Evolutionary conservation across 1,284 basidiomycete species (phyloP), one percentile per base, ranked within the genome.

Genomic region (Amylostereum areolatum): DNA sequence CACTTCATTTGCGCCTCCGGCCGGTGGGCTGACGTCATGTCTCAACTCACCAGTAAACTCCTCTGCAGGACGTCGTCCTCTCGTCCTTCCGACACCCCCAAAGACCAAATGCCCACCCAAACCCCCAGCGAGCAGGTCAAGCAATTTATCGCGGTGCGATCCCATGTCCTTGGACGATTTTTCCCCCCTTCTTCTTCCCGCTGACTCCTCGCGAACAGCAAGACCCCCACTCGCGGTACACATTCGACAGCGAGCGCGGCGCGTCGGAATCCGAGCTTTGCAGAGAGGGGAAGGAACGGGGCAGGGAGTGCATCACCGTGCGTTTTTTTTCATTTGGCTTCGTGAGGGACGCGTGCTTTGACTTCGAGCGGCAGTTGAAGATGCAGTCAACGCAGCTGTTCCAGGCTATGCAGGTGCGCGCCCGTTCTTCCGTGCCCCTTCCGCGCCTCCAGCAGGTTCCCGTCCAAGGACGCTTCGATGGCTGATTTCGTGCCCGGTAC

Each of bases 351-450:
- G 42, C 27, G 29, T 49, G 18, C 44, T 18, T 37, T 27, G 24
- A 5, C n/a, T 29, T 12, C 27, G 29, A 37, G 24, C 46, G 30
- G 45, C 59, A 90, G 86, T 62, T 88, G 52, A 75, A 77, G 60
- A 80, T 89, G 80, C 74, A 81, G 49, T 81, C 83, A 27, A 85
- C 76, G 56, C 69, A 73, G 46, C 62, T 90, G 49, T 89, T 91
- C 66, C 73, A 80, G 64, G 80, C 83, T 49, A 90, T 92, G 87
- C 88, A 89, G 77, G 81, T 81, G 55, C 47, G 74, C 62, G 3
- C 49, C 18, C 12, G 6, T 61, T 29, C 53, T 56, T 50, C 45
- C 49, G 56, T 46, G 53, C 42, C 31, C 10, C 47, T 47, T 48
- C 18, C 18, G 18, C 18, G 24, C 18, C n/a, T 45, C n/a, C 42